Percentiles rank a stretch among this genome's conserved stretches.
phyloP scores from a whole-genome alignment of 2,329 filamentous ascomycete species.

The Nigrospora osmanthi region DNA sequence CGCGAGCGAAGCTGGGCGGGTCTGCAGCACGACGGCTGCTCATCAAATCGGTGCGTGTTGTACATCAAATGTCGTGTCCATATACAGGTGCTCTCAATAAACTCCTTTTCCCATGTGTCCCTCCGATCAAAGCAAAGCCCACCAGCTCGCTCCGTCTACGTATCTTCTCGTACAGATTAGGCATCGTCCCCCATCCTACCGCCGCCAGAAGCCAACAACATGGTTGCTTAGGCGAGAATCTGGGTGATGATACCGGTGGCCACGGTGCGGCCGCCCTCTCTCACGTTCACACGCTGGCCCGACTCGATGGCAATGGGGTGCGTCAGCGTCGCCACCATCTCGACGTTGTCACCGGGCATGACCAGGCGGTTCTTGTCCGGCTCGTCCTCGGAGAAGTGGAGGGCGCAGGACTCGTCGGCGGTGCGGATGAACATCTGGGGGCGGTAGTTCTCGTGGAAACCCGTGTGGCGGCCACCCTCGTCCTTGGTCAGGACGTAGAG shows the following conservation, averaged over 20 bases:
- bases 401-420: constrained; percentile 69
- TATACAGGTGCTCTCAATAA: constrained; percentile 4
- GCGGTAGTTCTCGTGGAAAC: constrained; percentile 93
- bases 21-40: neutral
- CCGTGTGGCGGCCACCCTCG: constrained; percentile 93
- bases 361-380: constrained; percentile 67
- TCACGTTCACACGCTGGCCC: constrained; percentile 95
- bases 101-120: constrained; percentile 5
- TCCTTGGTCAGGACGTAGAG: constrained; percentile 98
- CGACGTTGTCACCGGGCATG: constrained; percentile 98
- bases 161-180: constrained; percentile 7
- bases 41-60: constrained; percentile 10
- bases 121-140: constrained; percentile 1
- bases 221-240: constrained; percentile 46
- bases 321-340: constrained; percentile 87
- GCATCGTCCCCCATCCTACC: neutral
- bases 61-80: constrained; percentile 13
- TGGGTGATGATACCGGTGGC: constrained; percentile 77
- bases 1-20: constrained; percentile 4
- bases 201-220: neutral
- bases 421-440: constrained; percentile 95
- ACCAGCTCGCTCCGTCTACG: neutral
- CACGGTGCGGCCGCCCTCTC: constrained; percentile 88
- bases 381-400: constrained; percentile 80
- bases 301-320: constrained; percentile 80